These are phyloP conservation scores for Apocynum venetum DNA, from an alignment of 257 asterid species.

Conservation along the genomic window DNA sequence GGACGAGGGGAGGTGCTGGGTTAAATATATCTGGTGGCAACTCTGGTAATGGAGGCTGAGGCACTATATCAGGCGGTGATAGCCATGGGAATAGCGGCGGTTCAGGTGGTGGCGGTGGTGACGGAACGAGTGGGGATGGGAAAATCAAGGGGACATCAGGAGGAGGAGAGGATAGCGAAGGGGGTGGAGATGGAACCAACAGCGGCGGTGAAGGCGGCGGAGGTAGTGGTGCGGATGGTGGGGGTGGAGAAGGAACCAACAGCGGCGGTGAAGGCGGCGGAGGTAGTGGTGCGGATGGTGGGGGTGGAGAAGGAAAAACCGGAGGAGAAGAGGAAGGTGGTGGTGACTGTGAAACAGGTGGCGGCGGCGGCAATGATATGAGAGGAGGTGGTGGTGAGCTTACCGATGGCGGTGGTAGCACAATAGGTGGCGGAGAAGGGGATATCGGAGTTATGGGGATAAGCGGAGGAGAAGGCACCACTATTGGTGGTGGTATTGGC, in stretches of 20 bases:
- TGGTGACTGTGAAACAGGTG: background rate
- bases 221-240: conserved; percentile 7
- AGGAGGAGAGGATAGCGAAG: conserved; percentile 24
- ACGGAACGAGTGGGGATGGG: conserved; percentile 24
- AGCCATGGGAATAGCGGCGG: conserved; percentile 27
- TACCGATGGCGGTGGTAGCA: conserved; percentile 10
- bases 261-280: conserved; percentile 1
- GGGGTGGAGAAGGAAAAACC: background rate
- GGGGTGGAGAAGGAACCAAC: background rate
- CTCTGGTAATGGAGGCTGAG: conserved; percentile 23
- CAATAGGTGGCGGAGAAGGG: conserved; percentile 17
- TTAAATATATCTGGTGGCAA: conserved; percentile 29
- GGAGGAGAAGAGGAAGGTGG: conserved; percentile 20
- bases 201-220: conserved; percentile 23
- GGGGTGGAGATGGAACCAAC: conserved; percentile 21
- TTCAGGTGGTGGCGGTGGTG: conserved; percentile 29
- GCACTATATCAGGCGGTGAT: conserved; percentile 25
- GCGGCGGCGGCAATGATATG: background rate
- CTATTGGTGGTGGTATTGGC: conserved; percentile 21
- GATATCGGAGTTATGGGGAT: conserved; percentile 15
- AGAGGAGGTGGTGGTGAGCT: conserved; percentile 23
- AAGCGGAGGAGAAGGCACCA: conserved; percentile 14
- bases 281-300: conserved; percentile 22
- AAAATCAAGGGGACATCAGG: conserved; percentile 13
- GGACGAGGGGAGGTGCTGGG: conserved; percentile 28